Evolutionary conservation across 2,329 filamentous ascomycete species (phyloP).

Genomic region (Penicillium nordicum): DNA sequence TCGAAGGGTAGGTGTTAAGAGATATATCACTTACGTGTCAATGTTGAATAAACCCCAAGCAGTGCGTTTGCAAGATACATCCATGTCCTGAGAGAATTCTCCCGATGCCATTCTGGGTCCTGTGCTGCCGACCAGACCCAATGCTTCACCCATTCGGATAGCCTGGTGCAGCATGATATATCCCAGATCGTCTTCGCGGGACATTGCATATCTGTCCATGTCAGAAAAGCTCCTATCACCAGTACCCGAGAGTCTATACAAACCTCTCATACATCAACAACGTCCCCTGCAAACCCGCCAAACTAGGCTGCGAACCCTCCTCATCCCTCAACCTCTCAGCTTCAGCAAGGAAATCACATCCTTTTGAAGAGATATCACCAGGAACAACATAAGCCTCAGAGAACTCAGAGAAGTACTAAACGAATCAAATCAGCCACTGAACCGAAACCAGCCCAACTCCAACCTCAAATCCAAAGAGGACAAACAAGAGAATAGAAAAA

Average conservation of each 20-base stretch:
- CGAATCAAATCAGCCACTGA: not conserved
- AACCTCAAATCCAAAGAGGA: not conserved
- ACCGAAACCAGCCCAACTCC: not conserved
- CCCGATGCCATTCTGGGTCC: conserved; percentile 20
- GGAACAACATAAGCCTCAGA: conserved; percentile 38
- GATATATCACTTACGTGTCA: conserved; percentile 32
- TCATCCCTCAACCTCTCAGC: conserved; percentile 32
- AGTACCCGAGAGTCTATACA: not conserved
- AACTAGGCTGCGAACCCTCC: conserved; percentile 22
- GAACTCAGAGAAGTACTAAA: conserved; percentile 39
- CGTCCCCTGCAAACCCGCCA: conserved; percentile 35
- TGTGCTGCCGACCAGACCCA: conserved; percentile 33
- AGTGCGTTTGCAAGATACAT: conserved; percentile 30
- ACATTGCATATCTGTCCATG: conserved; percentile 34
- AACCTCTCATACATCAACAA: conserved; percentile 38
- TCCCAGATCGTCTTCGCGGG: conserved; percentile 35
- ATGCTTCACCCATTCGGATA: conserved; percentile 31
- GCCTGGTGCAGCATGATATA: conserved; percentile 39
- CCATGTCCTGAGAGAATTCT: conserved; percentile 30
- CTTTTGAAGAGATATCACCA: conserved; percentile 38
- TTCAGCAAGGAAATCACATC: conserved; percentile 36
- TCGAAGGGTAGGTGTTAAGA: not conserved
- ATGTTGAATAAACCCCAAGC: conserved; percentile 40
- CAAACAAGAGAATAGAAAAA: not conserved
- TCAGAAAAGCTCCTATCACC: not conserved